Conservation (phyloP, 1,139 yeast genomes). For the Sugiyamaella pinicola region DNA sequence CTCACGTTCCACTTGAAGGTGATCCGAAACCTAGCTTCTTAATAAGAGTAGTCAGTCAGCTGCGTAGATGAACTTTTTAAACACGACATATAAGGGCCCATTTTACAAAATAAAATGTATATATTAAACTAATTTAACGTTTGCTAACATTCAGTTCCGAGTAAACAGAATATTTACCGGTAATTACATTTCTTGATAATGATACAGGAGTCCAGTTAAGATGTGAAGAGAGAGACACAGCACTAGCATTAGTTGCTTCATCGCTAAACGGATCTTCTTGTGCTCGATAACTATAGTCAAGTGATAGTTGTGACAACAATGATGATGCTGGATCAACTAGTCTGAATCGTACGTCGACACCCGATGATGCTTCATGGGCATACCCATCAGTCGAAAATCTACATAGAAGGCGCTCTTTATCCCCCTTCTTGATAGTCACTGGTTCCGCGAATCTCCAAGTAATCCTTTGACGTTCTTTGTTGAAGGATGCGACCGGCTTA, state of each 20-base stretch:
- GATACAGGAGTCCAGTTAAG: slow-evolving; percentile 27
- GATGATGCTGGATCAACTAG: slow-evolving; percentile 10
- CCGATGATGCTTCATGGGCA: slow-evolving; percentile 38
- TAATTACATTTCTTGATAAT: slow-evolving; percentile 24
- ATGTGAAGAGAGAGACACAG: slow-evolving; percentile 19
- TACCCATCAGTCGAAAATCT: slow-evolving; percentile 43
- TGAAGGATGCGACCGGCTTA: slow-evolving; percentile 88
- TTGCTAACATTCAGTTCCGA: slow-evolving; percentile 33
- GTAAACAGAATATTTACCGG: slow-evolving; percentile 32
- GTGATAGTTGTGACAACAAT: slow-evolving; percentile 8
- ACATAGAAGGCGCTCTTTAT: slow-evolving; percentile 52
- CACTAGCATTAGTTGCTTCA: slow-evolving; percentile 17
- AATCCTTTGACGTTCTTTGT: slow-evolving; percentile 78
- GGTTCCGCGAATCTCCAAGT: slow-evolving; percentile 68
- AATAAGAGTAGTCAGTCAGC: no score
- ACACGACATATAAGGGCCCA: no score
- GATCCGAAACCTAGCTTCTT: no score
- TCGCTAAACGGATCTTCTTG: slow-evolving; percentile 28
- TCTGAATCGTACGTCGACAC: slow-evolving; percentile 39
- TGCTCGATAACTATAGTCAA: slow-evolving; percentile 11
- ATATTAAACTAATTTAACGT: slow-evolving; percentile 9
- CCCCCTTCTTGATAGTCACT: slow-evolving; percentile 67
- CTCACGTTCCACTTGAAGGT: no score
- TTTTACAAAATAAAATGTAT: no score
- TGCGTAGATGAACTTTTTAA: no score